These are phyloP conservation scores for Jimgerdemannia lactiflua DNA, from an alignment of 192 early-diverging fungal genomes.

Conservation along the genomic window DNA sequence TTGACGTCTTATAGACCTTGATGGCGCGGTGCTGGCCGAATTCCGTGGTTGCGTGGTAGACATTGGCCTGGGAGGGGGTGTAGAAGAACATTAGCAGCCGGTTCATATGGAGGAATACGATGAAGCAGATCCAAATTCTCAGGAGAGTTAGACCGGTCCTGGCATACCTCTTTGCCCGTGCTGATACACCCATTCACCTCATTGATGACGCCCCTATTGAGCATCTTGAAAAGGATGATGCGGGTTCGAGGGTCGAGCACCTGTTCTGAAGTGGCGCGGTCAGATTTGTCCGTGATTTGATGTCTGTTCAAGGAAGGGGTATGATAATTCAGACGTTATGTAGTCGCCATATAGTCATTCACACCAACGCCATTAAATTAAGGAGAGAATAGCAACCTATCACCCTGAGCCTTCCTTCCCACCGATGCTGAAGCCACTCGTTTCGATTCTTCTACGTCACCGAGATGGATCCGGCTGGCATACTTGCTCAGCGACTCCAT, in stretches of 20 bases:
- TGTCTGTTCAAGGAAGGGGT: neutral
- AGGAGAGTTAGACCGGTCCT: neutral
- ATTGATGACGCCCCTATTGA: conserved; percentile 86
- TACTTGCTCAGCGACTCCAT: conserved; percentile 63
- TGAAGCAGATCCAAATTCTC: no score
- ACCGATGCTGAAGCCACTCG: conserved; percentile 54
- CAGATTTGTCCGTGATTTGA: conserved; percentile 80
- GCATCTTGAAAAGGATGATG: conserved; percentile 94
- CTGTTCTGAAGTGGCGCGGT: conserved; percentile 95
- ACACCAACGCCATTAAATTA: neutral
- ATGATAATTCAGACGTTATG: neutral
- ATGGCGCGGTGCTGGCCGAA: conserved; percentile 82
- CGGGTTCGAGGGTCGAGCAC: conserved; percentile 98
- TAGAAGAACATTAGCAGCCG: no score
- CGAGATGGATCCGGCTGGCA: conserved; percentile 68
- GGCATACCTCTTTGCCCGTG: conserved; percentile 87
- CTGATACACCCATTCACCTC: conserved; percentile 97
- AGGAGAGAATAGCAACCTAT: conserved; percentile 36
- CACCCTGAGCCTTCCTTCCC: conserved; percentile 59
- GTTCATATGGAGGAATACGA: neutral
- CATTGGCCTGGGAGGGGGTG: conserved; percentile 68
- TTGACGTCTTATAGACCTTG: conserved; percentile 99
- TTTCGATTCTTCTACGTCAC: conserved; percentile 36
- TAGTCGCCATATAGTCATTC: no score
- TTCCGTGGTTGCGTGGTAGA: conserved; percentile 93